Percentiles rank a stretch among this genome's conserved stretches.
These are phyloP conservation scores for Chlorencoelia australis DNA, from an alignment of 2,329 filamentous ascomycete species.

Conservation along the genomic window DNA sequence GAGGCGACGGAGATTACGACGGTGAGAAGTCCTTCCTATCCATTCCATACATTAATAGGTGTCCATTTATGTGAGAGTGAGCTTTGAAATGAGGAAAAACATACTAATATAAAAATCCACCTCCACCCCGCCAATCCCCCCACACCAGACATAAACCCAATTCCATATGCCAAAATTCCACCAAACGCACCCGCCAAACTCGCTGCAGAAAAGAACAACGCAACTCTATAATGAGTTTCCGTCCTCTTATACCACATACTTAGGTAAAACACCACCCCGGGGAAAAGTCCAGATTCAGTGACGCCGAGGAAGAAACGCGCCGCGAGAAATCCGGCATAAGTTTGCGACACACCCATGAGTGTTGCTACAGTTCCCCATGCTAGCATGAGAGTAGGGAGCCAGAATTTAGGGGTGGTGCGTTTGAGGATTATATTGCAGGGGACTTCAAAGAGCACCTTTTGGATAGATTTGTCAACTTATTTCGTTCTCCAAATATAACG, in stretches of 20 bases:
- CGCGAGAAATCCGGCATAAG: constrained; percentile 40
- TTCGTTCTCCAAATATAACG: background rate
- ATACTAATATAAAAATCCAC: constrained; percentile 51
- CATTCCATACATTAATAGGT: constrained; percentile 2
- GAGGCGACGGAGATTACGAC: constrained; percentile 39
- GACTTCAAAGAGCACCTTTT: constrained; percentile 43
- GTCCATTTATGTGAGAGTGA: background rate
- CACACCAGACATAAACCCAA: constrained; percentile 42
- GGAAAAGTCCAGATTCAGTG: constrained; percentile 43
- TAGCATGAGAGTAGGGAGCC: constrained; percentile 47
- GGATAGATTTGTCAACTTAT: background rate
- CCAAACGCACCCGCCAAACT: constrained; percentile 47
- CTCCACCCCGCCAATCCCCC: constrained; percentile 44
- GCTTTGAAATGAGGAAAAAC: constrained; percentile 8
- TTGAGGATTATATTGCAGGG: constrained; percentile 55
- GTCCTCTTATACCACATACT: constrained; percentile 45
- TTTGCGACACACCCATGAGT: constrained; percentile 39
- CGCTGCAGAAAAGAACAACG: constrained; percentile 45
- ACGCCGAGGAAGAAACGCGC: constrained; percentile 47
- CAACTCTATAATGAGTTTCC: constrained; percentile 44
- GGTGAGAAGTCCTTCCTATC: constrained; percentile 43
- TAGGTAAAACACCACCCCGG: constrained; percentile 39
- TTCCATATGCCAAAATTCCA: constrained; percentile 46
- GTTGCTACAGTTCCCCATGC: constrained; percentile 46
- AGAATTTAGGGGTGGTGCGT: constrained; percentile 45